Base-by-base conservation (phyloP, 73 alveolate genomes). In the Paramecium primaurelia region DNA sequence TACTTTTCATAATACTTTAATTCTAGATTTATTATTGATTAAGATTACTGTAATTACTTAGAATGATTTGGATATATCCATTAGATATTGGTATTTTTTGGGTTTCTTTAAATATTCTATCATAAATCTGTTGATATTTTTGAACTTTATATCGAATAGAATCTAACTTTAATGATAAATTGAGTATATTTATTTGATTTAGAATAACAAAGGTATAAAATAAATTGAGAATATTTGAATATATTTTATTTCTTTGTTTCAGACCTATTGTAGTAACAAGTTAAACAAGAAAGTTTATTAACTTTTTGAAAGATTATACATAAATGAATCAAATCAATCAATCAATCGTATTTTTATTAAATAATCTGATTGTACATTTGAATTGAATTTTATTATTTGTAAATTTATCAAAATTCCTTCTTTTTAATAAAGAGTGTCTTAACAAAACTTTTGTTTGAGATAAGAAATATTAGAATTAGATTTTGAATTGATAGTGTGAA, bases 1-100 rank as follows among this genome's bases (percentile, higher is more conserved):
- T 80, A 14, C 77, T 45, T 22, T 47, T 80, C 91, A 80, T 45
- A 80, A 80, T 38, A 80, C 14, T 80, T 80, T 64, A 8, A 40
- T 49, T 45, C 91, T 47, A 64, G 0, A 64, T 34, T 64, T 14
- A 51, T 25, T 34, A 28, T 32, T n/a, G 69, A 54, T 64, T 22
- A 11, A 3, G 84, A 26, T 64, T 6, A 32, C 22, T 64, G 28
- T 34, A 26, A 28, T 44, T 73, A 4, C 10, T 38, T 32, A 3
- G 58, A 26, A 44, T 45, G 91, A 9, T 12, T 77, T 9, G 91
- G 91, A 25, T 77, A 44, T 14, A 44, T 22, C 49, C 45, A 80
- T 0, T 80, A 14, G 2, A 77, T 45, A 4, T 80, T 28, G 0
- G 77, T 51, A 16, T 64, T 45, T 18, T 80, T 45, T 25, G 91